A percentile compares a stretch with the other conserved stretches of the same genome.
phyloP scores from a whole-genome alignment of 441 rosid species.

The Pelargonium fulgidum region DNA sequence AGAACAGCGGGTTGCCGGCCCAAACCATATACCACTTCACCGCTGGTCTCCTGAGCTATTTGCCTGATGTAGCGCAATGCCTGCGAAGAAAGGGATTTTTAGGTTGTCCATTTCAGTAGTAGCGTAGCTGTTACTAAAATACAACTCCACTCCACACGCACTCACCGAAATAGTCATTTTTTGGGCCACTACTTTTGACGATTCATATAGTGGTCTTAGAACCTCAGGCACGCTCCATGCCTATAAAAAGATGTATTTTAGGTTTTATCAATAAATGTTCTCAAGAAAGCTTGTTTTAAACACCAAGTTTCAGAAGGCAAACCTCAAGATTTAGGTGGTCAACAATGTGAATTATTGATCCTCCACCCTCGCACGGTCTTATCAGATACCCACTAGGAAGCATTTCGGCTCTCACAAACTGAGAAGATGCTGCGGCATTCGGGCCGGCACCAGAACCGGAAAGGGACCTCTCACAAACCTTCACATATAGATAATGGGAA shows the following conservation, averaged over 20 bases:
- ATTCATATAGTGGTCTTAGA: slow-evolving; percentile 84
- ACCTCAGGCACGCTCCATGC: slow-evolving; percentile 99
- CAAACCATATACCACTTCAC: slow-evolving; percentile 80
- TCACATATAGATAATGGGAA: too few relatives aligned
- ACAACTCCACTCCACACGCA: too few relatives aligned
- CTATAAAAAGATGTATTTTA: slow-evolving; percentile 31
- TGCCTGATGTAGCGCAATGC: slow-evolving; percentile 77
- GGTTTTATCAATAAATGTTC: too few relatives aligned
- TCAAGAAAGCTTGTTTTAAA: too few relatives aligned
- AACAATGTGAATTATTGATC: slow-evolving; percentile 92
- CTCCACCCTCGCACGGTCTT: slow-evolving; percentile 98
- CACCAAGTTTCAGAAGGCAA: not conserved
- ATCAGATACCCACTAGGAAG: slow-evolving; percentile 93
- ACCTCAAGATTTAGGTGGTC: slow-evolving; percentile 94
- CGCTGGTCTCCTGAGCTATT: slow-evolving; percentile 93
- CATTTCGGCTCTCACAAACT: slow-evolving; percentile 97
- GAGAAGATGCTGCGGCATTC: too few relatives aligned
- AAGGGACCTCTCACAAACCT: slow-evolving; percentile 99
- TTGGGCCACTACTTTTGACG: slow-evolving; percentile 87
- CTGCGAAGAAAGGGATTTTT: slow-evolving; percentile 31
- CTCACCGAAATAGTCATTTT: slow-evolving; percentile 87
- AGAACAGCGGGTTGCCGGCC: slow-evolving; percentile 96
- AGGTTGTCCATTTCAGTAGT: too few relatives aligned
- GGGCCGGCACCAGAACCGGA: too few relatives aligned
- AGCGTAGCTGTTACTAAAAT: too few relatives aligned